Evolutionary conservation across 768 basidiomycete species (phyloP).

Genomic region (Russula olivacea): DNA sequence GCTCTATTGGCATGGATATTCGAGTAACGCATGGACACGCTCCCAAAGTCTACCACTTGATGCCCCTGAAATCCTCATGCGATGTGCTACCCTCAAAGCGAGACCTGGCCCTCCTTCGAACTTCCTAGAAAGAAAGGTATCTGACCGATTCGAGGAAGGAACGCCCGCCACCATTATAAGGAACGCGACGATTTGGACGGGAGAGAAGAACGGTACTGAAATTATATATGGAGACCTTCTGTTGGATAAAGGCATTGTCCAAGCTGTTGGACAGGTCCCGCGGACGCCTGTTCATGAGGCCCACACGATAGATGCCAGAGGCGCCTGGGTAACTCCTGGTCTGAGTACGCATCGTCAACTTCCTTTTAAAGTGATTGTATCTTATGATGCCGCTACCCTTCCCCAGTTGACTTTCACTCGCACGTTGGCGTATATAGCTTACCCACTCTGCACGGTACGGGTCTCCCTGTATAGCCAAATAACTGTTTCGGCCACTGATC

Average conservation of each 20-base stretch:
- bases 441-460: conserved; percentile 47
- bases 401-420: conserved; percentile 43
- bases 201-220: conserved; percentile 49
- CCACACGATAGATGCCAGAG: conserved; percentile 52
- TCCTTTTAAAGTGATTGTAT: conserved; percentile 16
- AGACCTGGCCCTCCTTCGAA: conserved; percentile 31
- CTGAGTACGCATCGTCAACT: conserved; percentile 37
- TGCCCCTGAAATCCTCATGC: conserved; percentile 29
- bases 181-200: conserved; percentile 66
- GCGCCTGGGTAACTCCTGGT: conserved; percentile 62
- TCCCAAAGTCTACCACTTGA: conserved; percentile 26
- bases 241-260: conserved; percentile 60
- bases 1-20: conserved; percentile 8
- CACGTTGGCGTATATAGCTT: conserved; percentile 69
- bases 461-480: conserved; percentile 4
- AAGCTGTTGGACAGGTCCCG: conserved; percentile 46
- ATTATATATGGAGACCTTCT: conserved; percentile 56
- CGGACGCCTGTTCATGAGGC: conserved; percentile 37
- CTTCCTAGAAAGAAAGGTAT: conserved; percentile 33
- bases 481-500: not conserved
- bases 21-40: not conserved
- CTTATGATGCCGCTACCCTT: conserved; percentile 4
- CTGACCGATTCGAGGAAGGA: conserved; percentile 62
- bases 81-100: conserved; percentile 31
- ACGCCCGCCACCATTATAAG: conserved; percentile 62